Evolutionary conservation across 169 alveolate species (phyloP).

Genomic region (Plasmodium ovale): DNA sequence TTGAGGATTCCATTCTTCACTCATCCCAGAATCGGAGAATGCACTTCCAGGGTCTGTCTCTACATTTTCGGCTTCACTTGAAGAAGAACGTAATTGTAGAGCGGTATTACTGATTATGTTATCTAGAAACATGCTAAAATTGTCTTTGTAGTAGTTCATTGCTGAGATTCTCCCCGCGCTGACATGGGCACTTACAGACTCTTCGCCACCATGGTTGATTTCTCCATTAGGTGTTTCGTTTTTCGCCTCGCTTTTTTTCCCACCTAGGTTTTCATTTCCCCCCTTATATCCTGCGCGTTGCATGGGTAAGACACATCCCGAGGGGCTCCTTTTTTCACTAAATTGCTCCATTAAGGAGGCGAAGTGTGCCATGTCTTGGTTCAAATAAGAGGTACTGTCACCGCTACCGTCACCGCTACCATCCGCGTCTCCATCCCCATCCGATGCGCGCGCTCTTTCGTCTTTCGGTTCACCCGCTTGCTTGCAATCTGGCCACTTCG

Average conservation of each 20-base stretch:
- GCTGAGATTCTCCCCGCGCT: background rate
- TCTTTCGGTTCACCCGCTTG: background rate
- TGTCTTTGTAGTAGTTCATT: constrained; percentile 24
- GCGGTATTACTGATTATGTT: background rate
- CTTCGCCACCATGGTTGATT: background rate
- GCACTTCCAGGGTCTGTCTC: too few relatives aligned
- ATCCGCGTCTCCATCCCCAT: background rate
- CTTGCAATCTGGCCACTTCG: background rate
- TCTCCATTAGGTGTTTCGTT: background rate
- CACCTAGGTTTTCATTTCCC: too few relatives aligned
- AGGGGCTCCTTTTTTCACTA: background rate
- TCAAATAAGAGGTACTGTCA: too few relatives aligned
- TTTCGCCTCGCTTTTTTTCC: background rate
- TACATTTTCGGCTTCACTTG: background rate
- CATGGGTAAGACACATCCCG: too few relatives aligned
- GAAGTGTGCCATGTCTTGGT: too few relatives aligned
- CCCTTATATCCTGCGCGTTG: too few relatives aligned
- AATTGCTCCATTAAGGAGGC: background rate
- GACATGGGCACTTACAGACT: too few relatives aligned
- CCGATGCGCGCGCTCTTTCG: background rate
- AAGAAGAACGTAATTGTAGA: background rate
- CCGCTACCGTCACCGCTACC: too few relatives aligned
- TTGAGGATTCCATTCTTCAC: too few relatives aligned
- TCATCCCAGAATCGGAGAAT: too few relatives aligned
- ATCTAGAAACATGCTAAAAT: constrained; percentile 16